Evolutionary conservation across 2,329 filamentous ascomycete genomes (phyloP), one percentile per base, ranked within the genome.

Genomic region (Colletotrichum tanaceti): DNA sequence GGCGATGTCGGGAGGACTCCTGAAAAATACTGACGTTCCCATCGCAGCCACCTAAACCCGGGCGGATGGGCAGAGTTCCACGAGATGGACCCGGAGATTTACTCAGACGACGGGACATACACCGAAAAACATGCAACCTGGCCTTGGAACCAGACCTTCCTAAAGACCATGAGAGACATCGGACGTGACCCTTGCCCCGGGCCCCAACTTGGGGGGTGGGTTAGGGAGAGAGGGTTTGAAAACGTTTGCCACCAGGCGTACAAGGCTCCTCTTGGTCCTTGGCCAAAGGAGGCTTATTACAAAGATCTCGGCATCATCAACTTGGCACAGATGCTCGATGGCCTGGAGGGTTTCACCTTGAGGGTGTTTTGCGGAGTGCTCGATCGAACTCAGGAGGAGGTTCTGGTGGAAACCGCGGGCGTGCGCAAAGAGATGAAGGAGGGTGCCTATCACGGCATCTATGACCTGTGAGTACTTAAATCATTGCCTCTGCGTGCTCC

Each of bases 161-260:
- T 65, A 5, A 62, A 2, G 74, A 75, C 2, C 75, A 74, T 43
- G 72, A 20, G 28, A 49, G 61, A 0, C 67, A 72, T 65, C 20
- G 68, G 65, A 64, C 78, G 73, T 5, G 73, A 76, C 5, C 70
- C 79, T 43, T 75, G 80, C 2, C 79, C 79, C 0, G 73, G 69
- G 47, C 70, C 74, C 57, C 9, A 7, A 62, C 71, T 4, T 44
- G 74, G 77, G 66, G 67, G 52, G n/a, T 79, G 77, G 78, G 77
- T 80, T 72, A 72, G 72, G 1, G 77, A 80, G n/a, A 79, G 78
- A 2, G 79, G 79, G 0, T 83, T 82, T 63, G 49, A 71, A 7
- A 77, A 79, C 59, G 72, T 80, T 20, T 73, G 72, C 2, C 73
- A 78, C 46, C 71, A 72, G 7, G 22, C 72, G 4, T 76, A 75